phyloP scores from a whole-genome alignment of 768 basidiomycete species.

The Tricholoma sp. region DNA sequence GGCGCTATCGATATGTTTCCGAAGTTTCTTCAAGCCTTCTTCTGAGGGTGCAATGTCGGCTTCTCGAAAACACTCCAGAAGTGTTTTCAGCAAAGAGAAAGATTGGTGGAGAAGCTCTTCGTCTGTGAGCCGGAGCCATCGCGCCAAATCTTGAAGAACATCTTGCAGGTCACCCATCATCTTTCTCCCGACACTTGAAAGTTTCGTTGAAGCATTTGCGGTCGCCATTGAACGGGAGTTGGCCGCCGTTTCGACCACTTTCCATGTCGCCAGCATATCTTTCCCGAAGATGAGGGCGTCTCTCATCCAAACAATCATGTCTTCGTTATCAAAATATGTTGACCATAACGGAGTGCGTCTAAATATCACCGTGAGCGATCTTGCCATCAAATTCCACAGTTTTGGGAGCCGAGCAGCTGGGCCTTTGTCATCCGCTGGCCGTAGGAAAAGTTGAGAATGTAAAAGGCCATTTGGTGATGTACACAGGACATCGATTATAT shows the following conservation, averaged over 20 bases:
- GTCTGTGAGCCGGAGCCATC: slow-evolving; percentile 92
- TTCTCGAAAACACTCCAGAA: slow-evolving; percentile 73
- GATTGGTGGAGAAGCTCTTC: slow-evolving; percentile 88
- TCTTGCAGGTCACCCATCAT: slow-evolving; percentile 78
- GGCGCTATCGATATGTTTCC: slow-evolving; percentile 58
- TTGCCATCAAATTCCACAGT: slow-evolving; percentile 82
- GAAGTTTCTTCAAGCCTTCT: slow-evolving; percentile 58
- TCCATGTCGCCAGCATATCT: slow-evolving; percentile 78
- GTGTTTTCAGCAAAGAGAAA: slow-evolving; percentile 72
- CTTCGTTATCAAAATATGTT: slow-evolving; percentile 65
- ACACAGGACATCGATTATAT: slow-evolving; percentile 87
- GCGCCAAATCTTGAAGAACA: slow-evolving; percentile 71
- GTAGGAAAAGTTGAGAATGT: slow-evolving; percentile 48
- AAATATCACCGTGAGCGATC: slow-evolving; percentile 79
- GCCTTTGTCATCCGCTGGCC: slow-evolving; percentile 34
- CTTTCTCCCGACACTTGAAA: slow-evolving; percentile 58
- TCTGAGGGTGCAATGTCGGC: slow-evolving; percentile 51
- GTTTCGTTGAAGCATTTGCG: slow-evolving; percentile 33
- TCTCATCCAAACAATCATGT: slow-evolving; percentile 97
- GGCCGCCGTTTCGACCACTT: slow-evolving; percentile 70
- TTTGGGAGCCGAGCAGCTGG: slow-evolving; percentile 53
- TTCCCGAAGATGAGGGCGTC: slow-evolving; percentile 93
- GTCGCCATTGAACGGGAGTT: slow-evolving; percentile 27
- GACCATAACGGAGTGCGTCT: slow-evolving; percentile 83
- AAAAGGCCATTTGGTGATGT: slow-evolving; percentile 66